A percentile compares a stretch with the other conserved stretches of the same genome.
phyloP scores from a whole-genome alignment of 2,329 filamentous ascomycete species.

The Fusarium marasasianum region DNA sequence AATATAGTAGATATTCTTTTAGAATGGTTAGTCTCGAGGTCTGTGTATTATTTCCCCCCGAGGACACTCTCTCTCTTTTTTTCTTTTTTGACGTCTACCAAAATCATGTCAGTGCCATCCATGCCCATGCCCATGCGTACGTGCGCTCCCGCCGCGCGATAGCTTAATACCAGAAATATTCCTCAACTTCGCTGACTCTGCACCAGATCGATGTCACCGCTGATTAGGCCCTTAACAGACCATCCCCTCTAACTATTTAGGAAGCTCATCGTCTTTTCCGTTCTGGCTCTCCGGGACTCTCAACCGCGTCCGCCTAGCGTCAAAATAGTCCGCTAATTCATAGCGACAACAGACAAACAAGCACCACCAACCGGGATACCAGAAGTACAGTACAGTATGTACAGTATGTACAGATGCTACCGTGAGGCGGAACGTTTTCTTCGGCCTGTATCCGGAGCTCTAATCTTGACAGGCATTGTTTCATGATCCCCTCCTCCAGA shows the following conservation, averaged over 20 bases:
- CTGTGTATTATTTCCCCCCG: no score
- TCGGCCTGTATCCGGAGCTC: conserved; percentile 3
- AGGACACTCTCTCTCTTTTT: no score
- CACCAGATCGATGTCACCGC: conserved; percentile 19
- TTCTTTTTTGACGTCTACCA: neutral
- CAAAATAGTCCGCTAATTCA: conserved; percentile 20
- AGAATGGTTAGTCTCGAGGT: no score
- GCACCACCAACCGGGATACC: neutral
- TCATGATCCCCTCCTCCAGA: neutral
- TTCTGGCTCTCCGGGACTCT: conserved; percentile 26
- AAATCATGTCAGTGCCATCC: conserved; percentile 37
- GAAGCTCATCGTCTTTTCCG: conserved; percentile 15
- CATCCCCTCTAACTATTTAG: neutral
- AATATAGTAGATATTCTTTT: no score
- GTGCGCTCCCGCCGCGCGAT: conserved; percentile 33
- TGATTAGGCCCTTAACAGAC: conserved; percentile 13
- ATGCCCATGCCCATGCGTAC: conserved; percentile 5
- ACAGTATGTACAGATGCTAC: neutral
- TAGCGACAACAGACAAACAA: neutral
- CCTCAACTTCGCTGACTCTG: neutral
- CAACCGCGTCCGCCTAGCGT: conserved; percentile 34
- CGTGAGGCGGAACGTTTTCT: neutral
- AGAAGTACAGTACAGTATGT: neutral
- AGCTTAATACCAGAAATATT: conserved; percentile 9
- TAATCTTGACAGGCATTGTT: neutral